Evolutionary conservation across 805 yeast species (phyloP).

Genomic region (Cyberlindnera samutprakarnensis): DNA sequence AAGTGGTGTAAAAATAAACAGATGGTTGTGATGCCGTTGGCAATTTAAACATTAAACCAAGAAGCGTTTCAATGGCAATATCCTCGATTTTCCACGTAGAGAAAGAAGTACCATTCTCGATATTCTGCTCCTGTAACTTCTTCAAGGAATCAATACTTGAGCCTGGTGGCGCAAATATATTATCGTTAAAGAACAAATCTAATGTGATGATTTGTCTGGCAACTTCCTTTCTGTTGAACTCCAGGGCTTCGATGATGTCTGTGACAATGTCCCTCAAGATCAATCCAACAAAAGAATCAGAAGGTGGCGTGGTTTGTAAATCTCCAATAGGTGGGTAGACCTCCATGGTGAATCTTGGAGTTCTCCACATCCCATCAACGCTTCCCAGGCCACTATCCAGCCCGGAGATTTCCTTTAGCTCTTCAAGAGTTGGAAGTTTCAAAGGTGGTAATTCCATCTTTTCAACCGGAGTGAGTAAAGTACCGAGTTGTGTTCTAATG

Average conservation of each 20-base stretch:
- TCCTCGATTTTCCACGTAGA: conserved; percentile 93
- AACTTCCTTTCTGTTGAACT: conserved; percentile 83
- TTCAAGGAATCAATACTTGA: conserved; percentile 66
- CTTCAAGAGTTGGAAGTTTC: conserved; percentile 30
- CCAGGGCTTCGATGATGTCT: conserved; percentile 72
- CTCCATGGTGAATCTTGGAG: conserved; percentile 54
- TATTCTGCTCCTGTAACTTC: conserved; percentile 32
- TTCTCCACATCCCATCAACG: conserved; percentile 61
- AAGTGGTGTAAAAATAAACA: conserved; percentile 76
- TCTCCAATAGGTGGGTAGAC: conserved; percentile 47
- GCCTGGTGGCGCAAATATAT: conserved; percentile 65
- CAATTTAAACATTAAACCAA: conserved; percentile 69
- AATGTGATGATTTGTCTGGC: conserved; percentile 74
- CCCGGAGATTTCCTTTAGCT: conserved; percentile 24
- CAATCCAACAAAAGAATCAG: conserved; percentile 44
- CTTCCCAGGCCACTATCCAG: conserved; percentile 35
- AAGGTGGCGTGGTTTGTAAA: conserved; percentile 60
- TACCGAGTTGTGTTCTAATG: conserved; percentile 16
- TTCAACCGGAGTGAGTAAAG: conserved; percentile 10
- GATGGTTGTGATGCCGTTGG: conserved; percentile 60
- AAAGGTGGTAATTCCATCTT: conserved; percentile 19
- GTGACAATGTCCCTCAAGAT: conserved; percentile 67
- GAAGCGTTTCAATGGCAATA: conserved; percentile 72
- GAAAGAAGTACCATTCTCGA: conserved; percentile 21
- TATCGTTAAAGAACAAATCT: conserved; percentile 61